Evolutionary conservation across 2,329 filamentous ascomycete genomes (phyloP).

Genomic region (Aspergillus sp.): DNA sequence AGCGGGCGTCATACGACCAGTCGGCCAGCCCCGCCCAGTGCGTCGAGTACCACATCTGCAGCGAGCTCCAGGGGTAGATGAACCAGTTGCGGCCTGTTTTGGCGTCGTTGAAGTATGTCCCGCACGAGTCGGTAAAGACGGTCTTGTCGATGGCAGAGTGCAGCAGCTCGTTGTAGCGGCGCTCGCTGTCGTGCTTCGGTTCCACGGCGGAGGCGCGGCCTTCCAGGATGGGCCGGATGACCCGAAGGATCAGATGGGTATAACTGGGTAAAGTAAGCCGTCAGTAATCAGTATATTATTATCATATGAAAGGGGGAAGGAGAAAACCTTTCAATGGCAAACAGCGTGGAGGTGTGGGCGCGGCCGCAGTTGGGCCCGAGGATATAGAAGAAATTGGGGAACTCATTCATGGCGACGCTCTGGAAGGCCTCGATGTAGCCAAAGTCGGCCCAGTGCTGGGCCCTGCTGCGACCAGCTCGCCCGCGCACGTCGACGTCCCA

Average conservation of each 20-base stretch:
- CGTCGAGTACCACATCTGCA: conserved; percentile 19
- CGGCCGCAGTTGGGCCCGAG: conserved; percentile 20
- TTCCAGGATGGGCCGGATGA: conserved; percentile 15
- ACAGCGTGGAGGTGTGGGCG: conserved; percentile 17
- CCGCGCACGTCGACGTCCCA: conserved; percentile 6
- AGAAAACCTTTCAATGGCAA: conserved; percentile 16
- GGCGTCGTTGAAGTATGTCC: conserved; percentile 19
- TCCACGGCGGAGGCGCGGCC: conserved; percentile 14
- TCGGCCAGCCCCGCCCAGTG: conserved; percentile 6
- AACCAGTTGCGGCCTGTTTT: conserved; percentile 21
- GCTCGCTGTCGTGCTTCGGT: conserved; percentile 15
- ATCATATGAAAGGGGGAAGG: background rate
- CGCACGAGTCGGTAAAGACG: conserved; percentile 15
- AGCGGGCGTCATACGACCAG: conserved; percentile 11
- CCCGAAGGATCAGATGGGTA: conserved; percentile 14
- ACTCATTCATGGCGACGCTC: conserved; percentile 22
- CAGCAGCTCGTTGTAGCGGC: conserved; percentile 9
- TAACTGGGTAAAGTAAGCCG: background rate
- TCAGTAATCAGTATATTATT: too few species aligned
- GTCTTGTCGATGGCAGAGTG: conserved; percentile 15
- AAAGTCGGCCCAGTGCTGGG: conserved; percentile 19
- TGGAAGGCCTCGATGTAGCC: conserved; percentile 22
- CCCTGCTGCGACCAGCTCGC: conserved; percentile 13
- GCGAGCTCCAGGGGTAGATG: conserved; percentile 22
- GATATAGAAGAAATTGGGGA: conserved; percentile 26